Percentiles rank a stretch among this genome's conserved stretches.
These are phyloP conservation scores for Eucalyptus erythrocorys DNA, from an alignment of 345 rosid species.

Conservation along the genomic window DNA sequence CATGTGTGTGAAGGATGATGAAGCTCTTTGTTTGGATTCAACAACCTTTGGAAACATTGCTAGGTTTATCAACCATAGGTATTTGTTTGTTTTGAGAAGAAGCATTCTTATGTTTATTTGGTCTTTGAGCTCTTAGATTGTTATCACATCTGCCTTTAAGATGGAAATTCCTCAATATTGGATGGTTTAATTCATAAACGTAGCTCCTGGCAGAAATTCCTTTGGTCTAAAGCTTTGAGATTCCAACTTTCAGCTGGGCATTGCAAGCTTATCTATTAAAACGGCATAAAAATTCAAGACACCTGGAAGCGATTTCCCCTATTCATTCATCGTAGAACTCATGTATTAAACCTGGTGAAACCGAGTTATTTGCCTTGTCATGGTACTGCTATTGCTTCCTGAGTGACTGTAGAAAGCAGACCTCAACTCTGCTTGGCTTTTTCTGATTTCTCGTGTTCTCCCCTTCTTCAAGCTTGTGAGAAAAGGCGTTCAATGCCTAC, in stretches of 20 bases:
- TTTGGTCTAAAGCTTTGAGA: not conserved
- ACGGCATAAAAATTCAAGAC: not conserved
- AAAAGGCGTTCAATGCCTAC: not conserved
- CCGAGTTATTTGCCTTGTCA: not conserved
- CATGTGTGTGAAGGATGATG: slow-evolving; percentile 51
- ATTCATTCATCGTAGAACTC: not conserved
- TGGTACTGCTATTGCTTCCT: not conserved
- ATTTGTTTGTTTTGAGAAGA: not conserved
- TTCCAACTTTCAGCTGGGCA: not conserved
- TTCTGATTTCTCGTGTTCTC: not conserved
- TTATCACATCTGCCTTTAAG: not conserved
- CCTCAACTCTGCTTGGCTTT: not conserved
- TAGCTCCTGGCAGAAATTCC: not conserved
- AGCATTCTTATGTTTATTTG: not conserved
- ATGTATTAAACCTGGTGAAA: not conserved
- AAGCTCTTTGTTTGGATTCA: slow-evolving; percentile 84
- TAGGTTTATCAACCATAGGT: slow-evolving; percentile 93
- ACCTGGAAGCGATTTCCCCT: not conserved
- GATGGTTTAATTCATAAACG: not conserved
- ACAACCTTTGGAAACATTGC: slow-evolving; percentile 72
- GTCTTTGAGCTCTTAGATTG: not conserved
- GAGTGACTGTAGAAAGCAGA: not conserved
- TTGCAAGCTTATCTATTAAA: not conserved
- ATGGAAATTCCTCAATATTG: not conserved
- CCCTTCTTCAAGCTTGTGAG: not conserved